Conservation (phyloP, 352 stramenopile genomes). For the Globisporangium barbulae region DNA sequence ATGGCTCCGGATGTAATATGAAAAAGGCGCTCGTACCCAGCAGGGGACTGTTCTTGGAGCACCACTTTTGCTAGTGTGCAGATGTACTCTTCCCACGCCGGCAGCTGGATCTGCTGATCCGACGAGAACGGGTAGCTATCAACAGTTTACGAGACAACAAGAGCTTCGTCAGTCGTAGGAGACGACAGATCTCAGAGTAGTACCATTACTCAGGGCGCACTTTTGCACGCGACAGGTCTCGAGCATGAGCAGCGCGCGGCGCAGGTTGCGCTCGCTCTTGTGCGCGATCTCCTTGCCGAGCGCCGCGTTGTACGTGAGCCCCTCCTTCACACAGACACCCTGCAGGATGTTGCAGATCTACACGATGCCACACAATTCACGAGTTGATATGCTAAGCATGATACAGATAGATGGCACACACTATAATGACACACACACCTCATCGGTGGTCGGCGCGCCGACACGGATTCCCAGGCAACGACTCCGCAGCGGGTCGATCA, state of each 20-base stretch:
- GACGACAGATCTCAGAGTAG: too few relatives aligned
- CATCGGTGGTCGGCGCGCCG: conserved; percentile 86
- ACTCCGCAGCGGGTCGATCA: conserved; percentile 97
- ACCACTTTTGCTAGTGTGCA: conserved; percentile 92
- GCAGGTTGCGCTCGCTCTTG: conserved; percentile 93
- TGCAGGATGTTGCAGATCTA: conserved; percentile 91
- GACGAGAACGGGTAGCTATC: conserved; percentile 81
- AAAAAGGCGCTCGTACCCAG: too few relatives aligned
- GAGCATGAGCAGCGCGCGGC: conserved; percentile 96
- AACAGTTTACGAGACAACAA: too few relatives aligned
- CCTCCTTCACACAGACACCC: conserved; percentile 90
- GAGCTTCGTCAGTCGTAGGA: too few relatives aligned
- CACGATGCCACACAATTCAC: neutral
- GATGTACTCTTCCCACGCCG: conserved; percentile 99
- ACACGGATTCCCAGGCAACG: conserved; percentile 96
- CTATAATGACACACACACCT: conserved; percentile 43
- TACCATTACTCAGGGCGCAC: too few relatives aligned
- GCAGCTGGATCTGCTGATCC: conserved; percentile 81
- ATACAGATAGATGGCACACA: neutral
- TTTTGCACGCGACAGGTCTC: conserved; percentile 91
- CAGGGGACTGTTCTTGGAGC: conserved; percentile 93
- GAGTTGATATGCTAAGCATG: too few relatives aligned
- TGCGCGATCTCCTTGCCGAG: conserved; percentile 91
- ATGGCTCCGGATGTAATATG: too few relatives aligned
- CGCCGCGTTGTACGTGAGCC: conserved; percentile 82